phyloP scores from a whole-genome alignment of 306 rosid genomes.

The Lathyrus oleraceus region DNA sequence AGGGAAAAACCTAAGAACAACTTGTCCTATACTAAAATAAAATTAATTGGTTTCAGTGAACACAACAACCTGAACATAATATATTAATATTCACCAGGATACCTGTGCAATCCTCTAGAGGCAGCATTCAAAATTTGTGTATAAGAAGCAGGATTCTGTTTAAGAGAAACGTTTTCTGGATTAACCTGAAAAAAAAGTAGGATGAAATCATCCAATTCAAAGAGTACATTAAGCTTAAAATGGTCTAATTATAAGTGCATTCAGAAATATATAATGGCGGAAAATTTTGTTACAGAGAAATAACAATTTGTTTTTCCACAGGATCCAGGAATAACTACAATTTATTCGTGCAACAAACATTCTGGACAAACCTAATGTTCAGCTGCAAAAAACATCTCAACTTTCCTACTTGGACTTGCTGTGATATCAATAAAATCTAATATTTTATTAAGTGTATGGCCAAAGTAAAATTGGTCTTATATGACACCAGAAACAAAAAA shows the following conservation, averaged over 20 bases:
- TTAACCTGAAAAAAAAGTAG: conserved; percentile 65
- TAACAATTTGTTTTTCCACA: background rate
- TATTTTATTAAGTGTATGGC: background rate
- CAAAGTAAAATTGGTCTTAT: conserved; percentile 16
- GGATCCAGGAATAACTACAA: background rate
- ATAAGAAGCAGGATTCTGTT: conserved; percentile 78
- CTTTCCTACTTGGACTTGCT: background rate
- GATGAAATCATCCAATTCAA: conserved; percentile 32
- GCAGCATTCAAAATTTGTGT: conserved; percentile 66
- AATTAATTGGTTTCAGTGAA: conserved; percentile 20
- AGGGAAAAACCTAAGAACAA: conserved; percentile 6
- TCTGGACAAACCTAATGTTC: conserved; percentile 29
- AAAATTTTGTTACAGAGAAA: conserved; percentile 7
- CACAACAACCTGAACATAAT: conserved; percentile 17
- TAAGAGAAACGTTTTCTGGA: conserved; percentile 61
- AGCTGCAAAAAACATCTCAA: conserved; percentile 11
- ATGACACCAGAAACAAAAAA: conserved; percentile 7
- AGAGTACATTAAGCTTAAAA: conserved; percentile 17
- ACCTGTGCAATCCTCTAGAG: conserved; percentile 92
- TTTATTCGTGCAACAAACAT: conserved; percentile 10
- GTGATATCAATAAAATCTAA: conserved; percentile 5
- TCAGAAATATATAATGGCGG: conserved; percentile 9
- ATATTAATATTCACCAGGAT: conserved; percentile 18
- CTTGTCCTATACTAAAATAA: conserved; percentile 12
- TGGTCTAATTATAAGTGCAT: conserved; percentile 25